A percentile compares a stretch with the other conserved stretches of the same genome.
phyloP scores from a whole-genome alignment of 140 eudicot genomes.

The Ambrosia hybrid region DNA sequence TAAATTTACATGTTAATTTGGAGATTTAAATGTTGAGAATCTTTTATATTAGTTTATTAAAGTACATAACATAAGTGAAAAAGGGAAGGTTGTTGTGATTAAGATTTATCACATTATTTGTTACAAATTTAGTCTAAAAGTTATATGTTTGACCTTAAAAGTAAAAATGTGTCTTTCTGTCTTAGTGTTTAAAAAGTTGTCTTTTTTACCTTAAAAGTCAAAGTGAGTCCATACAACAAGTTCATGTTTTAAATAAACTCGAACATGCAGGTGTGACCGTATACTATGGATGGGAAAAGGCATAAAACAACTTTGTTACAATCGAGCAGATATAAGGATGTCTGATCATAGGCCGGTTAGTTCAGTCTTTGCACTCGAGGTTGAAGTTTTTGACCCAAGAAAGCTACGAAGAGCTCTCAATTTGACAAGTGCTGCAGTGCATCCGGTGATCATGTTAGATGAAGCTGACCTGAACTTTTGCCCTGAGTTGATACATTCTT shows the following conservation, averaged over 20 bases:
- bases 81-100: not conserved
- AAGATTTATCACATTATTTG: not conserved
- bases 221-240: not conserved
- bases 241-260: not conserved
- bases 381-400: slow-evolving; percentile 78
- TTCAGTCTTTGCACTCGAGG: slow-evolving; percentile 68
- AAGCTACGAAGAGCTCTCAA: slow-evolving; percentile 77
- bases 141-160: slow-evolving; percentile 9
- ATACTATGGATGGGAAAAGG: slow-evolving; percentile 92
- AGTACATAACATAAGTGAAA: not conserved
- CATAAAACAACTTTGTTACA: slow-evolving; percentile 73
- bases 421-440: slow-evolving; percentile 66
- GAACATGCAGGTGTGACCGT: slow-evolving; percentile 85
- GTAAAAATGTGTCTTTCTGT: not conserved
- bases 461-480: slow-evolving; percentile 34
- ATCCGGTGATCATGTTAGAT: slow-evolving; percentile 56
- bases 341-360: slow-evolving; percentile 97
- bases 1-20: not conserved
- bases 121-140: not conserved
- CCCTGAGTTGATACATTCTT: slow-evolving; percentile 17
- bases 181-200: not conserved
- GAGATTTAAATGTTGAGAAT: not conserved
- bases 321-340: slow-evolving; percentile 65
- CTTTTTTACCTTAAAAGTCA: slow-evolving; percentile 5
- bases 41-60: not conserved